These are phyloP conservation scores for Diplodia corticola DNA, from an alignment of 2,329 filamentous ascomycete species.

Conservation along the genomic window DNA sequence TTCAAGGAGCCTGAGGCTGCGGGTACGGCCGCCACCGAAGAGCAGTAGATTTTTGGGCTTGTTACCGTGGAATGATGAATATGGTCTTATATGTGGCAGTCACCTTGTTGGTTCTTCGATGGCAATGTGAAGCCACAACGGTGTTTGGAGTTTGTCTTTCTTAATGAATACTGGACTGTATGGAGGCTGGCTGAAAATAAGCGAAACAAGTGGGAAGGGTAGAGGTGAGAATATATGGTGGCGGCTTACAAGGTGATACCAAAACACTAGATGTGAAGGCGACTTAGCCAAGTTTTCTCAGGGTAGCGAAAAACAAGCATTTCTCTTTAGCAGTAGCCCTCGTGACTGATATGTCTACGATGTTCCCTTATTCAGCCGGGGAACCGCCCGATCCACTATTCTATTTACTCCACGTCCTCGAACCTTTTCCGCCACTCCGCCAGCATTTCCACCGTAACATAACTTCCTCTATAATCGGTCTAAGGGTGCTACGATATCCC, in stretches of 20 bases:
- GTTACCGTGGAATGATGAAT: neutral
- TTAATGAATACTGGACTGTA: neutral
- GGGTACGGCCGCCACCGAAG: conserved; percentile 8
- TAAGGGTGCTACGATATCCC: too few species aligned
- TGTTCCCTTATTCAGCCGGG: too few species aligned
- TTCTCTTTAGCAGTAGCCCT: too few species aligned
- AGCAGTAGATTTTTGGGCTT: neutral
- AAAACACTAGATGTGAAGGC: neutral
- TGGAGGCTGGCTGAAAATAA: neutral
- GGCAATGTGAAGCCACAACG: neutral
- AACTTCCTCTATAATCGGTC: too few species aligned
- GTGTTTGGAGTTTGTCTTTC: neutral
- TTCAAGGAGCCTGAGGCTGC: conserved; percentile 22
- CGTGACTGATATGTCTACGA: too few species aligned
- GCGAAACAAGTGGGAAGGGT: neutral
- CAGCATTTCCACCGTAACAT: too few species aligned
- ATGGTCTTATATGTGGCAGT: neutral
- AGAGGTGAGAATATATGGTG: neutral
- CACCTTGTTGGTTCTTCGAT: neutral
- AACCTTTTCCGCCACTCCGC: too few species aligned
- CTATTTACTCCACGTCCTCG: too few species aligned
- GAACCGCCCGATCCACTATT: too few species aligned
- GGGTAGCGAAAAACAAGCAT: neutral
- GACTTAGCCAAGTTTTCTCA: neutral
- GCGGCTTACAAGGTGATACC: neutral